These are phyloP conservation scores for Pyrus betulifolia DNA, from an alignment of 306 rosid species.

Conservation along the genomic window DNA sequence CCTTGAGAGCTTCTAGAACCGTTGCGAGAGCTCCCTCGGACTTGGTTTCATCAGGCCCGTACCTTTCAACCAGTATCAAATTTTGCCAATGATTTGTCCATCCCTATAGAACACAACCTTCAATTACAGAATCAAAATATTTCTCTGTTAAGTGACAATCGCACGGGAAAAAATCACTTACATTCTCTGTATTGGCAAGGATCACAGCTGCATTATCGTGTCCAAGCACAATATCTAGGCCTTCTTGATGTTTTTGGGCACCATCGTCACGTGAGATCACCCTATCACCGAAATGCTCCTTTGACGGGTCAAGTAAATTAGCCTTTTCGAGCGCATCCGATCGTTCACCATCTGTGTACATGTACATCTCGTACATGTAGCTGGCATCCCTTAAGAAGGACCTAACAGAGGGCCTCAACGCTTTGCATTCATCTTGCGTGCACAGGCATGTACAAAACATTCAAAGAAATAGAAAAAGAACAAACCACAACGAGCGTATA, in stretches of 20 bases:
- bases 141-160: too few relatives aligned
- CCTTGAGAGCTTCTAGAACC: too few relatives aligned
- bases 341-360: conserved; percentile 92
- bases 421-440: conserved; percentile 47
- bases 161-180: conserved; percentile 21
- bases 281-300: conserved; percentile 11
- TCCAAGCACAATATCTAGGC: conserved; percentile 79
- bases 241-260: conserved; percentile 82
- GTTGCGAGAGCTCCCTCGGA: too few relatives aligned
- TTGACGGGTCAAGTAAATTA: conserved; percentile 64
- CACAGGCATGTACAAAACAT: neutral
- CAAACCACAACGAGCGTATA: too few relatives aligned
- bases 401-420: conserved; percentile 79
- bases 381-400: conserved; percentile 69
- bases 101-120: too few relatives aligned
- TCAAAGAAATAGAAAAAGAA: neutral
- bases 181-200: conserved; percentile 88
- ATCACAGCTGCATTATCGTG: conserved; percentile 84
- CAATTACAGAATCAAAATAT: too few relatives aligned
- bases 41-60: too few relatives aligned
- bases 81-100: too few relatives aligned
- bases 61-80: too few relatives aligned
- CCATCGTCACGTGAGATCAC: conserved; percentile 95
- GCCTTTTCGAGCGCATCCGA: conserved; percentile 86
- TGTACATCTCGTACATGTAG: conserved; percentile 72